Conservation (phyloP, 805 yeast genomes). For the Kodamaea kaohsiungensis region DNA sequence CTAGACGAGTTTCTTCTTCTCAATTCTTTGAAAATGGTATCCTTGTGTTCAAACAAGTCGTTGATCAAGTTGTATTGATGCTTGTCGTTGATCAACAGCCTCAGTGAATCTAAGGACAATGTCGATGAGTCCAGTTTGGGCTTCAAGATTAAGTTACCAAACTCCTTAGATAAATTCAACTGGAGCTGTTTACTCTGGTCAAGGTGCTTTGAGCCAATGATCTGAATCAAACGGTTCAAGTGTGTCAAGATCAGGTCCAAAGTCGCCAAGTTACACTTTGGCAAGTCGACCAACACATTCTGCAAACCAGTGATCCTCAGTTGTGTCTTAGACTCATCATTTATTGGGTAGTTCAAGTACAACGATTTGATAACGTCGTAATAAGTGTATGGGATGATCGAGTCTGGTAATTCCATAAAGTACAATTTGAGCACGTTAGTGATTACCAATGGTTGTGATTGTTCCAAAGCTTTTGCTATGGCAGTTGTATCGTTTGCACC, state of each 20-base stretch:
- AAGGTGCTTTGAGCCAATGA: slow-evolving; percentile 43
- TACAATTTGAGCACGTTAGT: slow-evolving; percentile 73
- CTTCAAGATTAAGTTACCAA: slow-evolving; percentile 61
- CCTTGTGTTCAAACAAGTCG: slow-evolving; percentile 63
- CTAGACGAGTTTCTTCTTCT: slow-evolving; percentile 36
- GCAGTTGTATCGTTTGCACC: slow-evolving; percentile 27
- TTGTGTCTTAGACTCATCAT: slow-evolving; percentile 46
- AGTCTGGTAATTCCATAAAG: slow-evolving; percentile 77
- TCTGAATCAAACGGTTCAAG: slow-evolving; percentile 58
- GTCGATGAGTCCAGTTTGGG: slow-evolving; percentile 34
- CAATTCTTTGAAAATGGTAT: slow-evolving; percentile 64
- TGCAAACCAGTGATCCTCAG: slow-evolving; percentile 61
- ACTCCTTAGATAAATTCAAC: slow-evolving; percentile 60
- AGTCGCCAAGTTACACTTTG: slow-evolving; percentile 73
- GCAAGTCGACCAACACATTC: slow-evolving; percentile 64
- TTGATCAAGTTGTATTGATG: slow-evolving; percentile 58
- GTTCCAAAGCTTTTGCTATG: slow-evolving; percentile 35
- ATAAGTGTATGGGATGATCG: slow-evolving; percentile 62
- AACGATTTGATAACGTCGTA: slow-evolving; percentile 70
- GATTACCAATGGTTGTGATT: slow-evolving; percentile 55
- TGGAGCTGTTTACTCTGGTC: slow-evolving; percentile 39
- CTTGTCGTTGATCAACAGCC: slow-evolving; percentile 49
- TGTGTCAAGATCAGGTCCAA: slow-evolving; percentile 80
- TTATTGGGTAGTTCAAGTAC: slow-evolving; percentile 46
- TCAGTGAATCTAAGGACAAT: slow-evolving; percentile 20